Evolutionary conservation across 495 filamentous ascomycete species (phyloP), one percentile per base, ranked within the genome.

Genomic region (Xylaria scruposa): DNA sequence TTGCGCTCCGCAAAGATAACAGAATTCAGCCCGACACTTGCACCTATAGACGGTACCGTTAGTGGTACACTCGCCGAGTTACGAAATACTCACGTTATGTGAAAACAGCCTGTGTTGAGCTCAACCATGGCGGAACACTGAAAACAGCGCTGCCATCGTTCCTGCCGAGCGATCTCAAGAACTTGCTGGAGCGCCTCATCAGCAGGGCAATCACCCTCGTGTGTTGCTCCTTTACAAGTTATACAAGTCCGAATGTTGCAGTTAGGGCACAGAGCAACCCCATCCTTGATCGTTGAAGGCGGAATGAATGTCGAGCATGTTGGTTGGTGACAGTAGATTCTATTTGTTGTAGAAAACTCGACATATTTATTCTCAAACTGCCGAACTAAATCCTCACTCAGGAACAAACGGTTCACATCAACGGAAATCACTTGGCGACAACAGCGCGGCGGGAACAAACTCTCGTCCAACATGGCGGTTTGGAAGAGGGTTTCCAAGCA

Each of bases 121-220:
- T 95, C 93, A 15, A 95, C 88, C 79, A 91, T 86, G 7, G 88
- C 83, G 60, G 83, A 88, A 81, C 93, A 95, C 70, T 86, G 89
- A 76, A 88, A 89, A 76, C 93, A 96, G 36, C 89, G 85, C 74
- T 93, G 91, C 88, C 91, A 93, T 31, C 90, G 89, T 69, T 91
- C 86, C 61, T 90, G 80, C 67, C 88, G 88, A 47, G 91, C 91
- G 44, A 89, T 83, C 71, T 90, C 86, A 17, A 92, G 81, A 69
- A 93, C 86, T 59, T 83, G 84, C 64, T 87, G 83, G 13, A 89
- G 86, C 49, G 89, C 88, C 47, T 88, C 87, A 75, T 94, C 93
- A 66, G 89, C 86, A 15, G 92, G 92, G 73, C 93, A 95, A 54
- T 91, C 89, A 0, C 82, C 76, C 0, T 60, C 21, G 71, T 90